Conservation (phyloP, 1,284 basidiomycete genomes). For the Marasmius sp. region DNA sequence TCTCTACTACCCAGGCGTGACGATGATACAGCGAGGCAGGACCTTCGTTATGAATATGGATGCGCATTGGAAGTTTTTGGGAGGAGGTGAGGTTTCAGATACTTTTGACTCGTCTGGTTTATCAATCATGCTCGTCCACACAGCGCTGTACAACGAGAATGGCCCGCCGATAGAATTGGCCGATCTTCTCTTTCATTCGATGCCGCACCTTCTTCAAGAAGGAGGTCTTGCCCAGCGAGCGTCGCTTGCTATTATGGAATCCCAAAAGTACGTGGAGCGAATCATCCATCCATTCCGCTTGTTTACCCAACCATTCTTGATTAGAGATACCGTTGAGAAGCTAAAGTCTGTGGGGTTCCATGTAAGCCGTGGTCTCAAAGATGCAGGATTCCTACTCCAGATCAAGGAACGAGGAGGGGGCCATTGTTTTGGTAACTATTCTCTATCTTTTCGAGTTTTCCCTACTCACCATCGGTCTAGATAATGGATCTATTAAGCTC, state of each 20-base stretch:
- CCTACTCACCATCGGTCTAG: conserved; percentile 37
- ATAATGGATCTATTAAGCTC: conserved; percentile 62
- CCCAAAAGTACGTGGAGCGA: conserved; percentile 9
- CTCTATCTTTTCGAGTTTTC: conserved; percentile 32
- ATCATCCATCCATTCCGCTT: neutral
- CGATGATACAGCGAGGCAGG: conserved; percentile 62
- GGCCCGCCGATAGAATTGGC: conserved; percentile 42
- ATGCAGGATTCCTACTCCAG: conserved; percentile 28
- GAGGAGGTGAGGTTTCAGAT: conserved; percentile 24
- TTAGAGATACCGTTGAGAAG: conserved; percentile 31
- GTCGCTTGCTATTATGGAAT: conserved; percentile 1
- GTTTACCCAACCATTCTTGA: neutral
- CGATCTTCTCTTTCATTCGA: conserved; percentile 48
- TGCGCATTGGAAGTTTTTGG: conserved; percentile 40
- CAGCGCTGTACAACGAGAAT: conserved; percentile 38
- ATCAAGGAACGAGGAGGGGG: conserved; percentile 37
- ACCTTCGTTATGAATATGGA: conserved; percentile 60
- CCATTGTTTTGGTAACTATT: conserved; percentile 40
- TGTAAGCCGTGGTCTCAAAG: conserved; percentile 26
- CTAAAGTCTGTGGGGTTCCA: conserved; percentile 28
- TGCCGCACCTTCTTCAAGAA: conserved; percentile 35
- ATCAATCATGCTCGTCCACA: neutral
- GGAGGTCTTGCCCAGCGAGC: conserved; percentile 27
- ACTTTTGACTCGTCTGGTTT: neutral
- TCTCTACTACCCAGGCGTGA: conserved; percentile 39